Conservation (phyloP, 192 early-diverging fungal species). For the Diversispora epigaea region DNA sequence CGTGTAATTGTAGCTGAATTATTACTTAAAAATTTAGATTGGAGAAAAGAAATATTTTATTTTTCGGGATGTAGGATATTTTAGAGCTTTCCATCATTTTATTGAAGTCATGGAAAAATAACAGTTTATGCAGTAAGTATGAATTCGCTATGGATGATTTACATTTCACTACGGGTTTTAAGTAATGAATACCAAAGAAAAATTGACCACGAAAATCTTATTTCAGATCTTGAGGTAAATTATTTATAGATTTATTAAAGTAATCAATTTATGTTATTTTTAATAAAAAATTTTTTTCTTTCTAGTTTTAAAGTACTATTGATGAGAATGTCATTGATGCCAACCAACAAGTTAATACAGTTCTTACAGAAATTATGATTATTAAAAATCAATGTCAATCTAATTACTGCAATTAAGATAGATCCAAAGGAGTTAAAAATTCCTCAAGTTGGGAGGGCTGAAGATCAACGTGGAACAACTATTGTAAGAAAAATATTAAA, state of each 20-base stretch:
- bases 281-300: background rate
- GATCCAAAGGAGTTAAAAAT: too few species aligned
- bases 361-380: too few species aligned
- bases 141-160: background rate
- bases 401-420: too few species aligned
- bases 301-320: too few species aligned
- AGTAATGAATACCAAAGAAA: background rate
- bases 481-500: too few species aligned
- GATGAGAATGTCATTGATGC: too few species aligned
- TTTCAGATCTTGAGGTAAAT: constrained; percentile 13
- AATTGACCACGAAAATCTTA: background rate
- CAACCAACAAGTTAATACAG: too few species aligned
- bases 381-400: too few species aligned
- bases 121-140: background rate
- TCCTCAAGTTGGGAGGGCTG: too few species aligned
- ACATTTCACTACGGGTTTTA: background rate
- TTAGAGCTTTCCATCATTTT: background rate
- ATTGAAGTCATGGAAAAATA: background rate
- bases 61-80: constrained; percentile 9
- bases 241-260: background rate
- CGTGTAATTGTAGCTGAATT: constrained; percentile 6
- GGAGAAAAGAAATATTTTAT: constrained; percentile 1
- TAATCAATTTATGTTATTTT: too few species aligned
- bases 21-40: background rate
- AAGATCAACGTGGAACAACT: too few species aligned